Conservation (phyloP, 208 protist genomes). For the Wallacemonas sp. region DNA sequence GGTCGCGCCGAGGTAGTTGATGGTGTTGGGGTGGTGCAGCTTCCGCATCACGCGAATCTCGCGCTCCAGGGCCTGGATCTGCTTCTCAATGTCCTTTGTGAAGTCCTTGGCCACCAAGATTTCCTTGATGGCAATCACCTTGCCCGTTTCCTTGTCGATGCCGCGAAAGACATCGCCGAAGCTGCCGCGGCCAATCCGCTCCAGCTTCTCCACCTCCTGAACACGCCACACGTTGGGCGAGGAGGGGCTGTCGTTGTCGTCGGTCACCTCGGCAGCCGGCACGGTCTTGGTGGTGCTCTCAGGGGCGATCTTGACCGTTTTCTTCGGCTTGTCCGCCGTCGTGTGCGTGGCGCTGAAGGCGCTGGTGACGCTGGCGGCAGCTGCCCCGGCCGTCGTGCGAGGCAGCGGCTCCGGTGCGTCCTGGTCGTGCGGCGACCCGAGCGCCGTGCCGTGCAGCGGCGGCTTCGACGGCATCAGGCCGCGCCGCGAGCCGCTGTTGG, state of each 20-base stretch:
- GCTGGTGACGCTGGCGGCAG: not conserved
- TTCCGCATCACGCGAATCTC: conserved; percentile 93
- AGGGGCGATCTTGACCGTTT: conserved; percentile 14
- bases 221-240: conserved; percentile 27
- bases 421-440: conserved; percentile 1
- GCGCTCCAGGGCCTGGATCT: conserved; percentile 77
- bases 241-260: conserved; percentile 6
- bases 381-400: not conserved
- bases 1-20: conserved; percentile 84
- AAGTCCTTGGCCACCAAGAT: conserved; percentile 83
- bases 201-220: conserved; percentile 36
- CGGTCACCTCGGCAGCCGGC: not conserved
- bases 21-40: conserved; percentile 90
- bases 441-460: not conserved
- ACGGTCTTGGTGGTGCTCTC: conserved; percentile 7
- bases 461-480: not conserved
- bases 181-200: conserved; percentile 79
- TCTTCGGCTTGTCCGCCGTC: conserved; percentile 4
- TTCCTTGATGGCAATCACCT: conserved; percentile 84
- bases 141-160: conserved; percentile 74
- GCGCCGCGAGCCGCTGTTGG: conserved; percentile 8
- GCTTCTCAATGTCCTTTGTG: conserved; percentile 78
- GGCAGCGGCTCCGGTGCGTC: conserved; percentile 1
- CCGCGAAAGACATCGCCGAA: conserved; percentile 86
- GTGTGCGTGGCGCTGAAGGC: too few species aligned